Conservation (phyloP, 2,329 filamentous ascomycete genomes). For the Celoporthe dispersa region DNA sequence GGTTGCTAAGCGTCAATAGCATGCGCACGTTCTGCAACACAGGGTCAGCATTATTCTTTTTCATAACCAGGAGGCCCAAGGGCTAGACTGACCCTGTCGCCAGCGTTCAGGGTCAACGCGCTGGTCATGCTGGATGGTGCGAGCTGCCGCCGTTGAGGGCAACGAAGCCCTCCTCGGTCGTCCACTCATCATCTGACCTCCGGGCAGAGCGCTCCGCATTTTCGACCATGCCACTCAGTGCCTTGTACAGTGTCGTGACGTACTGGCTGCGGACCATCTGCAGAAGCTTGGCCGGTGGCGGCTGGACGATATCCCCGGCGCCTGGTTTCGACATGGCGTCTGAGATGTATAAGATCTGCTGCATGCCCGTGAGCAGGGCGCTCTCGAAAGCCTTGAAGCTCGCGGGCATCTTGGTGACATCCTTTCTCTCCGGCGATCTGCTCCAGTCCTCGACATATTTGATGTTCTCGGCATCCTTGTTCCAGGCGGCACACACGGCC, state of each 20-base stretch:
- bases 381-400: conserved; percentile 87
- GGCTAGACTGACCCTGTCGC: conserved; percentile 55
- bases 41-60: conserved; percentile 25
- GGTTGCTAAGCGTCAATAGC: conserved; percentile 90
- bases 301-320: conserved; percentile 76
- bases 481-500: conserved; percentile 89
- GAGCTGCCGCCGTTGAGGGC: conserved; percentile 36
- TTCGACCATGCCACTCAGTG: conserved; percentile 93
- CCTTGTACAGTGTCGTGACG: conserved; percentile 91
- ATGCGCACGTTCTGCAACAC: conserved; percentile 78
- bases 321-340: conserved; percentile 79
- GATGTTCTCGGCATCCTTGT: conserved; percentile 88
- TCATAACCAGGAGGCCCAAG: background rate
- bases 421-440: conserved; percentile 76
- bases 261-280: conserved; percentile 93
- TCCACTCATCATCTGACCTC: conserved; percentile 67
- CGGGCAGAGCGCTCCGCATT: conserved; percentile 81
- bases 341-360: conserved; percentile 92
- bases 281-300: conserved; percentile 84
- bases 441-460: conserved; percentile 95
- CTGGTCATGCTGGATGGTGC: conserved; percentile 43
- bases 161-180: conserved; percentile 51
- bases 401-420: conserved; percentile 88
- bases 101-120: conserved; percentile 56
- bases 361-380: conserved; percentile 80